Percentiles rank a stretch among this genome's conserved stretches.
phyloP scores from a whole-genome alignment of 2,329 filamentous ascomycete genomes.

The Ophiostoma triangulosporum region DNA sequence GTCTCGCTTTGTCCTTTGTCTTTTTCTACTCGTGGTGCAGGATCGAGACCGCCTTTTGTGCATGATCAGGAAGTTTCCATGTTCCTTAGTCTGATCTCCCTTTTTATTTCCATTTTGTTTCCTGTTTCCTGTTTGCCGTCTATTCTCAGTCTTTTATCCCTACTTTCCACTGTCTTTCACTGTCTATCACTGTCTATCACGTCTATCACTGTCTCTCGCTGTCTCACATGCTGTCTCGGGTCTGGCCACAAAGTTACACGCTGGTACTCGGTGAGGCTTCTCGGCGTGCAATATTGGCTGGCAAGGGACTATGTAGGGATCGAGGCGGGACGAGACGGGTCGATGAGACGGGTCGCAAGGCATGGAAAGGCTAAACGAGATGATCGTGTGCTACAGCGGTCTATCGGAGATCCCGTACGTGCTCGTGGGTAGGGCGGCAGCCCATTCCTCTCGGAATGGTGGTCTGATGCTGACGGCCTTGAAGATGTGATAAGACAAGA shows the following conservation, averaged over 20 bases:
- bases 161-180: not conserved
- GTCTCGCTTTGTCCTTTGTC: no score
- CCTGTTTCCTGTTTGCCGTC: no score
- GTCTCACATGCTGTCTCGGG: not conserved
- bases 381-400: not conserved
- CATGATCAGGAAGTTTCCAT: no score
- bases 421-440: not conserved
- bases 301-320: not conserved
- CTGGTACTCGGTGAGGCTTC: not conserved
- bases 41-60: no score
- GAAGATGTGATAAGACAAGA: not conserved
- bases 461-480: not conserved
- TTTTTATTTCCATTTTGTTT: no score
- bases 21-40: no score
- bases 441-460: not conserved
- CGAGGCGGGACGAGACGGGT: no score
- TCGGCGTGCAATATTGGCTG: not conserved
- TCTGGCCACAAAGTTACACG: not conserved
- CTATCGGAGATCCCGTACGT: not conserved
- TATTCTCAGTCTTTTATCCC: not conserved
- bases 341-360: no score
- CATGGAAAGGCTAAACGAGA: not conserved
- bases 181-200: not conserved
- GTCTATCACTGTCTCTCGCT: not conserved
- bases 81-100: no score